Base-by-base conservation (phyloP, 2,329 filamentous ascomycete genomes). In the Lasiodiplodia citricola region DNA sequence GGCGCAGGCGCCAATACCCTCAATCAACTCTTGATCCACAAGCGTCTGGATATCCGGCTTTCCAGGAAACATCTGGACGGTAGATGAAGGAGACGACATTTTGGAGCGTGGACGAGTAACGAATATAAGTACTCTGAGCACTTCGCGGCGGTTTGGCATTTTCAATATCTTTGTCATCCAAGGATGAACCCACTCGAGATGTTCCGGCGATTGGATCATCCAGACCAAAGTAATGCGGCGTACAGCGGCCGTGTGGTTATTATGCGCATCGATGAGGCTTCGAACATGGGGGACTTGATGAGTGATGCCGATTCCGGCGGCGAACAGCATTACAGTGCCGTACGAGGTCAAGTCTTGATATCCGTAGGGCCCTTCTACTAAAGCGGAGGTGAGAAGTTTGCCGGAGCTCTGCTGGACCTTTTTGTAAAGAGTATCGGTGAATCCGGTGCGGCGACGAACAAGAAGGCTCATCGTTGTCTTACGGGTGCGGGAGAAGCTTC, bases 281-380 rank as follows among this genome's bases (percentile, higher is more conserved):
- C 90, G 90, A 8, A 97, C 87, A 79, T 96, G 97, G 38, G 94
- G 92, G 37, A 98, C 88, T 78, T 97, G 94, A 79, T 98, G 95
- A 1, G 95, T 97, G 81, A 99, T 98, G 71, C 96, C 96, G 4
- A 96, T 94, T 68, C 95, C 93, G 68, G 94, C 94, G 13, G 95
- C 94, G 77, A 97, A 94, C 68, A 99, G 90, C 71, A 99, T 88
- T 55, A 91, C 90, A 54, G 96, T 96, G 50, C 96, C 95, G 80
- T 97, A 98, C 10, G 94, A 97, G 80, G 94, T 90, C 72, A 98
- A 90, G 70, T 89, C 90, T 80, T 97, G 91, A 76, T 94, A 91
- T 52, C 90, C 83, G 77, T 98, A 98, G 0, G 96, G 95, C 0
- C 96, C 96, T 81, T 98, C 96, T 70, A 96, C 88, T 68, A 92